phyloP scores from a whole-genome alignment of 345 rosid genomes.

The Salix arbutifolia region DNA sequence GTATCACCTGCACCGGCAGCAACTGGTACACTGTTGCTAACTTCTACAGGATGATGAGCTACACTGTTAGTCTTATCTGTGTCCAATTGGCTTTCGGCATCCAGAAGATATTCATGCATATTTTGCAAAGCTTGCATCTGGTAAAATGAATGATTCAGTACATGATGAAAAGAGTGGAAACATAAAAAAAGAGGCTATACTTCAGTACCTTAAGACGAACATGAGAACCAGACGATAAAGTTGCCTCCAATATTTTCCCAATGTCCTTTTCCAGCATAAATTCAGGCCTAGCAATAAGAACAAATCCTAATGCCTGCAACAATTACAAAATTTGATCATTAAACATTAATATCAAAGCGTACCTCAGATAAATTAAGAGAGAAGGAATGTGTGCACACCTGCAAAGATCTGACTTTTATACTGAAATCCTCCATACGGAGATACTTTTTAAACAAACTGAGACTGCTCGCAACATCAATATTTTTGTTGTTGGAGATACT shows the following conservation, averaged over 20 bases:
- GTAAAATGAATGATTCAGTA: conserved; percentile 28
- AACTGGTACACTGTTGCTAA: conserved; percentile 70
- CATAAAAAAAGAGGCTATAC: not conserved
- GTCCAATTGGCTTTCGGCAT: conserved; percentile 91
- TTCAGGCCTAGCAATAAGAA: conserved; percentile 90
- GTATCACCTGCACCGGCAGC: conserved; percentile 99
- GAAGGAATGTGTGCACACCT: conserved; percentile 45
- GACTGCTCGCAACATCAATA: conserved; percentile 54
- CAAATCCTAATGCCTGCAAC: conserved; percentile 86
- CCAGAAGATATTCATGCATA: conserved; percentile 91
- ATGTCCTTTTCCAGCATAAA: conserved; percentile 96
- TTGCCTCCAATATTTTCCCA: conserved; percentile 71
- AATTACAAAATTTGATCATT: conserved; percentile 21
- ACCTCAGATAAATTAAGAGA: not conserved
- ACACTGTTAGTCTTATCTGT: conserved; percentile 48
- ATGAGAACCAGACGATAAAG: conserved; percentile 64
- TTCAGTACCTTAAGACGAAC: conserved; percentile 74
- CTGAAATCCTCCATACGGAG: conserved; percentile 73
- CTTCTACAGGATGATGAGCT: conserved; percentile 42
- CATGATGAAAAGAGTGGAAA: conserved; percentile 6
- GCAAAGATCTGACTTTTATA: conserved; percentile 85
- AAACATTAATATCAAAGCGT: conserved; percentile 7
- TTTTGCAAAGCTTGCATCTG: conserved; percentile 96
- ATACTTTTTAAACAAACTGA: conserved; percentile 68
- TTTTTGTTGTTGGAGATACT: conserved; percentile 43